These are phyloP conservation scores for Sistotremastrum niveocremeum DNA, from an alignment of 768 basidiomycete genomes.

Conservation along the genomic window DNA sequence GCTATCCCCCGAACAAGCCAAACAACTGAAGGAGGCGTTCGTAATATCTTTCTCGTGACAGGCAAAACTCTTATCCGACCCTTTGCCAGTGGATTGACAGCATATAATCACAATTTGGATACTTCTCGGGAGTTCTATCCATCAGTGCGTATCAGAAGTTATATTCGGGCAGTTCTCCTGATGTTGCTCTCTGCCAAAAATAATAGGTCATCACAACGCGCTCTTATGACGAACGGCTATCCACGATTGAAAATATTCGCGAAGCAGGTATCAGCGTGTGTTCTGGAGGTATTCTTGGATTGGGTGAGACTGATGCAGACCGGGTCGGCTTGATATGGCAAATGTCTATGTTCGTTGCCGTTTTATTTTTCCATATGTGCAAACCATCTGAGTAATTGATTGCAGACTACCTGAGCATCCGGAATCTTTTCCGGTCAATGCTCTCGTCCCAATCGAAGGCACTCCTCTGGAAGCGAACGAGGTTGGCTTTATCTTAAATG, in stretches of 20 bases:
- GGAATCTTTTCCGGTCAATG: constrained; percentile 98
- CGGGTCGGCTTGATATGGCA: constrained; percentile 91
- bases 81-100: constrained; percentile 64
- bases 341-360: constrained; percentile 62
- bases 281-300: constrained; percentile 88
- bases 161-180: neutral
- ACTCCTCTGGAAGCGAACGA: constrained; percentile 89
- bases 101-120: constrained; percentile 98
- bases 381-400: constrained; percentile 1
- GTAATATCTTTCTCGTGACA: constrained; percentile 13
- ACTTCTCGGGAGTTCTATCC: constrained; percentile 97
- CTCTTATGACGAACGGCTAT: constrained; percentile 85
- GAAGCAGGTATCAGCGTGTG: constrained; percentile 96
- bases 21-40: constrained; percentile 84
- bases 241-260: constrained; percentile 81
- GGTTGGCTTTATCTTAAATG: constrained; percentile 24
- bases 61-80: neutral
- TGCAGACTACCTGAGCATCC: constrained; percentile 86
- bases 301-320: constrained; percentile 84
- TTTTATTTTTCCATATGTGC: constrained; percentile 2
- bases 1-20: constrained; percentile 88
- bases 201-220: constrained; percentile 86
- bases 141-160: constrained; percentile 33
- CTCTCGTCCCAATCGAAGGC: constrained; percentile 88
- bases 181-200: neutral